These are phyloP conservation scores for Phytophthora tentaculata DNA, from an alignment of 352 stramenopile species.

Conservation along the genomic window DNA sequence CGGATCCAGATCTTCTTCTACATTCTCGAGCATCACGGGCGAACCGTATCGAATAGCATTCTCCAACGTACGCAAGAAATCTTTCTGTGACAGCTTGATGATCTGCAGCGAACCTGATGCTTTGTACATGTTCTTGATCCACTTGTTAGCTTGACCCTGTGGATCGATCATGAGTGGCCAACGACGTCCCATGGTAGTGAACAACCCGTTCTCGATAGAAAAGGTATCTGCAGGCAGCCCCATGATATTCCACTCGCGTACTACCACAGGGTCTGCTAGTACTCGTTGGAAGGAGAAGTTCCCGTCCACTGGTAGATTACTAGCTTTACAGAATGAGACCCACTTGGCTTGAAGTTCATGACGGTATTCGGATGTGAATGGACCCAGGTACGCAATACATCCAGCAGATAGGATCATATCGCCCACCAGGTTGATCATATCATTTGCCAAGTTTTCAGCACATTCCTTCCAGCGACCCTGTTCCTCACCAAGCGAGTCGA, in stretches of 20 bases:
- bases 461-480: conserved; percentile 91
- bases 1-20: conserved; percentile 94
- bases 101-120: conserved; percentile 79
- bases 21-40: conserved; percentile 93
- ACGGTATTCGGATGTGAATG: conserved; percentile 89
- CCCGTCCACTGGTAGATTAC: conserved; percentile 83
- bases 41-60: conserved; percentile 92
- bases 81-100: conserved; percentile 93
- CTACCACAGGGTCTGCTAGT: conserved; percentile 83
- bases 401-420: conserved; percentile 93
- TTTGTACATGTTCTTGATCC: conserved; percentile 95
- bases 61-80: conserved; percentile 93
- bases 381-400: conserved; percentile 93
- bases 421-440: conserved; percentile 93
- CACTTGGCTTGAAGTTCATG: conserved; percentile 87
- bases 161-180: conserved; percentile 96
- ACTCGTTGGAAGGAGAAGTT: conserved; percentile 88
- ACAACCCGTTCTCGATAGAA: conserved; percentile 94
- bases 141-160: conserved; percentile 94
- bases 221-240: conserved; percentile 92
- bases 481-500: conserved; percentile 91
- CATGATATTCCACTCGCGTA: conserved; percentile 94
- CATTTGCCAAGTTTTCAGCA: conserved; percentile 67
- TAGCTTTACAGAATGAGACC: conserved; percentile 82
- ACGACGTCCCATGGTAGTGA: conserved; percentile 89